phyloP scores from a whole-genome alignment of 805 yeast genomes.

The Schwanniomyces polymorphus region DNA sequence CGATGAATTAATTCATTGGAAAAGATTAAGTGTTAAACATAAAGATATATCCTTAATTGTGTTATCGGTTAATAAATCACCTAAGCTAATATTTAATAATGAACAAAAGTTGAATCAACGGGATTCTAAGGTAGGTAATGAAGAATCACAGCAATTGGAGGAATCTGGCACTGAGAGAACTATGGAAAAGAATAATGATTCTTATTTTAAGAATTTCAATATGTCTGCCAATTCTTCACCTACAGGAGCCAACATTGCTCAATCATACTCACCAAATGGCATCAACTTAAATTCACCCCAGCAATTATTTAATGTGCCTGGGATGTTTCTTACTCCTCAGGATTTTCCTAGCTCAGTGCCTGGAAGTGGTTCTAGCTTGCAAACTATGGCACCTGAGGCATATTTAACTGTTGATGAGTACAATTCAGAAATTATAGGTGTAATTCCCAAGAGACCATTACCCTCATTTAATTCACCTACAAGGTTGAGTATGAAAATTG shows the following conservation, averaged over 20 bases:
- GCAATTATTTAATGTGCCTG: slow-evolving; percentile 32
- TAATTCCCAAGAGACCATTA: slow-evolving; percentile 58
- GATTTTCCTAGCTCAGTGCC: slow-evolving; percentile 12
- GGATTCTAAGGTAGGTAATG: not conserved
- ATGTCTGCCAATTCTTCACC: slow-evolving; percentile 23
- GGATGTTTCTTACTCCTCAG: slow-evolving; percentile 32
- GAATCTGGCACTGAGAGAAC: not conserved
- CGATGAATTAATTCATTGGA: slow-evolving; percentile 80
- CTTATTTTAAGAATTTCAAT: slow-evolving; percentile 6
- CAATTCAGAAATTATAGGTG: slow-evolving; percentile 52
- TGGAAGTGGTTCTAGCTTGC: not conserved
- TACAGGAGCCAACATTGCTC: slow-evolving; percentile 15
- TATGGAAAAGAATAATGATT: slow-evolving; percentile 3
- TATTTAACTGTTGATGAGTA: slow-evolving; percentile 46
- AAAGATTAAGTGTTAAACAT: slow-evolving; percentile 62
- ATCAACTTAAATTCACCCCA: slow-evolving; percentile 37
- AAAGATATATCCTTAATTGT: slow-evolving; percentile 63
- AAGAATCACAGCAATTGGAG: not conserved
- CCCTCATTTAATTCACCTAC: slow-evolving; percentile 72
- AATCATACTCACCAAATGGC: slow-evolving; percentile 30
- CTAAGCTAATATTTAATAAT: slow-evolving; percentile 40
- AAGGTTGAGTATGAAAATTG: slow-evolving; percentile 68
- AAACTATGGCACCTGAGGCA: slow-evolving; percentile 2
- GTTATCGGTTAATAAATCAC: slow-evolving; percentile 61
- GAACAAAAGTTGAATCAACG: not conserved